A percentile compares a stretch with the other conserved stretches of the same genome.
phyloP scores from a whole-genome alignment of 352 stramenopile genomes.

The Pythium sp. region DNA sequence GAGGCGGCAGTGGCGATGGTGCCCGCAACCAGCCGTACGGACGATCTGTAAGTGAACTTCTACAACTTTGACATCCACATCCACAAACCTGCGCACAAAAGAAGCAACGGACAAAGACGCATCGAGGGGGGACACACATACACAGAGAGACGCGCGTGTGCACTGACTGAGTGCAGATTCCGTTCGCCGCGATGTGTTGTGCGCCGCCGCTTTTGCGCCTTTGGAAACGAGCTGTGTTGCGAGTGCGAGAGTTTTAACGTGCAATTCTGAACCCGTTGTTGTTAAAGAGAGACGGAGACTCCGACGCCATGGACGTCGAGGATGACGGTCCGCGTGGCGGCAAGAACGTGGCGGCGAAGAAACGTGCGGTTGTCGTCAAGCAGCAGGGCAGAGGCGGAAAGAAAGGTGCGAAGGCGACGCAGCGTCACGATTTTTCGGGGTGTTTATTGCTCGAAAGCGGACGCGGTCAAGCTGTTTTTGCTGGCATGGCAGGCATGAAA shows the following conservation, averaged over 20 bases:
- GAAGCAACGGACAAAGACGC: not conserved
- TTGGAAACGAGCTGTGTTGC: not conserved
- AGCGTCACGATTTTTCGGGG: conserved; percentile 5
- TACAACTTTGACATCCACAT: conserved; percentile 7
- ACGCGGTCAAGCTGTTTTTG: too few species aligned
- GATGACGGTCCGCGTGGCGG: conserved; percentile 28
- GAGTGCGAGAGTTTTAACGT: conserved; percentile 10
- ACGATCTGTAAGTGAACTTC: conserved; percentile 57
- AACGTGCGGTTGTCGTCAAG: conserved; percentile 57
- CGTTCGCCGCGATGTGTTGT: conserved; percentile 4
- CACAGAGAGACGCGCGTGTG: not conserved
- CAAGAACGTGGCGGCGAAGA: conserved; percentile 33
- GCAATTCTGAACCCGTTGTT: conserved; percentile 15
- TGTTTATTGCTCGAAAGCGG: too few species aligned
- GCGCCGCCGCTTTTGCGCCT: not conserved
- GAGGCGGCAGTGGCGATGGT: conserved; percentile 20
- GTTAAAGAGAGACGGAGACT: conserved; percentile 28
- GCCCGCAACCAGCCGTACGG: conserved; percentile 66
- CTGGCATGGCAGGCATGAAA: not conserved
- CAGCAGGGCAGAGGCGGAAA: conserved; percentile 43
- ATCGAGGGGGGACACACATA: conserved; percentile 7
- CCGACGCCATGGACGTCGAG: conserved; percentile 61
- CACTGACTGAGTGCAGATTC: too few species aligned
- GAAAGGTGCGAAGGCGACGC: conserved; percentile 39
- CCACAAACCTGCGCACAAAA: not conserved